These are phyloP conservation scores for Aciculoconidium aculeatum DNA, from an alignment of 805 yeast species.

Conservation along the genomic window DNA sequence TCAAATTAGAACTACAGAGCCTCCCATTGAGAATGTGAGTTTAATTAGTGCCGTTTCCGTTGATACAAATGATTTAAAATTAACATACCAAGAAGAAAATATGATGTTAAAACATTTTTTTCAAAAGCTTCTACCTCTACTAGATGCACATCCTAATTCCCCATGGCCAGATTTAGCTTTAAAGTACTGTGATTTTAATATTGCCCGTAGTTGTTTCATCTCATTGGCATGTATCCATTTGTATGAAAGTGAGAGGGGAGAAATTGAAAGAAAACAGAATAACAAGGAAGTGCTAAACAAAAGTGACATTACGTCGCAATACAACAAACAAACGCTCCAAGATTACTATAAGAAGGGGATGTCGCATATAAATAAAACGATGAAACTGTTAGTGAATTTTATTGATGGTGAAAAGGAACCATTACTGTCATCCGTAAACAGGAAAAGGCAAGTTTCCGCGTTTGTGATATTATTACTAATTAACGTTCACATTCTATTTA, in stretches of 20 bases:
- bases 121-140: constrained; percentile 44
- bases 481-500: constrained; percentile 50
- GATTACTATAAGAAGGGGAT: constrained; percentile 49
- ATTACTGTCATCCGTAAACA: constrained; percentile 3
- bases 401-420: constrained; percentile 3
- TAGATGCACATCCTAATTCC: constrained; percentile 55
- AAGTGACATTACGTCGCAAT: neutral
- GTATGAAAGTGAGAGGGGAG: constrained; percentile 47
- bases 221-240: constrained; percentile 52
- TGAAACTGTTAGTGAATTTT: constrained; percentile 48
- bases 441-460: constrained; percentile 17
- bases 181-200: constrained; percentile 51
- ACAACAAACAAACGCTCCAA: constrained; percentile 1
- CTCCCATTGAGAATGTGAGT: no score
- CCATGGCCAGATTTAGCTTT: constrained; percentile 60
- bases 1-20: neutral
- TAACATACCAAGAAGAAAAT: constrained; percentile 44
- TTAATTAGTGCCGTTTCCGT: no score
- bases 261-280: constrained; percentile 14
- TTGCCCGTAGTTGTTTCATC: constrained; percentile 53
- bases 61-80: constrained; percentile 5
- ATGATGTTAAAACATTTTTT: constrained; percentile 52
- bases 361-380: constrained; percentile 49
- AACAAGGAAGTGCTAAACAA: neutral
- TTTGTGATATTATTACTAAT: constrained; percentile 45